Base-by-base conservation (phyloP, 1,139 yeast species). In the Geotrichum bryndzae region DNA sequence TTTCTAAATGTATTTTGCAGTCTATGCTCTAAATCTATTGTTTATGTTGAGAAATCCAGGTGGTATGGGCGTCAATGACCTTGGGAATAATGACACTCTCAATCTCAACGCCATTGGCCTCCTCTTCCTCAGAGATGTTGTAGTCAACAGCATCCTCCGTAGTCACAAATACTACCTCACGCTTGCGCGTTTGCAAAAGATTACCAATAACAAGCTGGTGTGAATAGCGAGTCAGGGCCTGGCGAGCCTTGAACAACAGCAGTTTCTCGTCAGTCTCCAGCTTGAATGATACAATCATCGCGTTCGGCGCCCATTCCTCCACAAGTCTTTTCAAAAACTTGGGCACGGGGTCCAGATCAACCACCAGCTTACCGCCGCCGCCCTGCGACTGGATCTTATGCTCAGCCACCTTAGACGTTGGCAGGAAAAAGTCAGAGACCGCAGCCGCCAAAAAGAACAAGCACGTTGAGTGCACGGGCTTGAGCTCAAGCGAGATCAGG, bases 121-220 rank as follows among this genome's bases (percentile, higher is more conserved):
- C 71, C 13, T 76, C 70, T 11, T 77, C 77, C 0, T 76, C 75
- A 1, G 79, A 68, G 56, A 90, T 73, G 62, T 75, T 78, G 63
- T 86, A 76, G 89, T 94, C 86, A 4, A 69, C 65, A 50, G 65
- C 71, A 15, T 67, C 61, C 22, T 81, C 79, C 4, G 82, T 82
- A 1, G 85, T 82, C 3, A 95, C 97, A 74, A 95, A 90, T 2
- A 90, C 91, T 56, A 94, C 97, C 71, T 91, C 95, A 60, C 79
- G 79, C 74, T 91, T 92, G 70, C 99, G 84, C 0, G 96, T 88
- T 71, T 92, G 97, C 66, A 94, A 78, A 68, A 94, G 77, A 72
- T 94, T 94, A 10, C 99, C 99, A 72, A 94, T 91, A 11, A 94
- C 99, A 65, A 94, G 78, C 72, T 91, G 97, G 74, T 94, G 99